Conservation (phyloP, 1,139 yeast species). For the Zygoascus sp. region DNA sequence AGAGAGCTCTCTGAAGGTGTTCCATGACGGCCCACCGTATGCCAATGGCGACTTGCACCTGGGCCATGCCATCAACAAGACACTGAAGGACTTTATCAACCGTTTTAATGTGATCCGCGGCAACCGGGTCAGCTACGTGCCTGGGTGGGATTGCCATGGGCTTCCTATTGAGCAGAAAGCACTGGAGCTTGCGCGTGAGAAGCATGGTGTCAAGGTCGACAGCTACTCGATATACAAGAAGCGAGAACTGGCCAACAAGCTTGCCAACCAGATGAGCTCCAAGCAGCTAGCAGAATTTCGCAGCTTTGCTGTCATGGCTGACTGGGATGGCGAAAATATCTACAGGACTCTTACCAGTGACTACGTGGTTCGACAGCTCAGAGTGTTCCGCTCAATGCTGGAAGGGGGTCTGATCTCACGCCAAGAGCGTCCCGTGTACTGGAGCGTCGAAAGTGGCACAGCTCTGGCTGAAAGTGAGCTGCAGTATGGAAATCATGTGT, state of each 20-base stretch:
- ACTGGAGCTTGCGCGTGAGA: slow-evolving; percentile 39
- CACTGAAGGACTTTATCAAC: slow-evolving; percentile 78
- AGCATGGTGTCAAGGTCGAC: slow-evolving; percentile 35
- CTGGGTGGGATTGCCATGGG: slow-evolving; percentile 99
- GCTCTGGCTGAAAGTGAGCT: slow-evolving; percentile 96
- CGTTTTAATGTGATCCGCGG: slow-evolving; percentile 65
- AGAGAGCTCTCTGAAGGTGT: slow-evolving; percentile 38
- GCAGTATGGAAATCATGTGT: slow-evolving; percentile 71
- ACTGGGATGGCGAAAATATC: slow-evolving; percentile 49
- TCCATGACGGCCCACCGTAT: slow-evolving; percentile 98
- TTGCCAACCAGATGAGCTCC: slow-evolving; percentile 63
- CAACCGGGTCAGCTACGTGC: slow-evolving; percentile 61
- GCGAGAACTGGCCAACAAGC: slow-evolving; percentile 58
- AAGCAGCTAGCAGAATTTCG: slow-evolving; percentile 61
- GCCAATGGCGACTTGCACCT: slow-evolving; percentile 92
- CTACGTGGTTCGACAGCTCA: slow-evolving; percentile 71
- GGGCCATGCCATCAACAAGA: slow-evolving; percentile 91
- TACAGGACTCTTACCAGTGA: slow-evolving; percentile 68
- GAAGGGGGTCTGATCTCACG: slow-evolving; percentile 67
- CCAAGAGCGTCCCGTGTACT: slow-evolving; percentile 90
- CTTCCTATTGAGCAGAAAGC: slow-evolving; percentile 92
- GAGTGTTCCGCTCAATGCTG: slow-evolving; percentile 62
- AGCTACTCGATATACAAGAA: slow-evolving; percentile 48
- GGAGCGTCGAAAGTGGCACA: slow-evolving; percentile 93
- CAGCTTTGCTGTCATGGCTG: slow-evolving; percentile 75